Percentiles rank a stretch among this genome's conserved stretches.
These are phyloP conservation scores for Davidsoniella neocaledoniae DNA, from an alignment of 2,329 filamentous ascomycete species.

Conservation along the genomic window DNA sequence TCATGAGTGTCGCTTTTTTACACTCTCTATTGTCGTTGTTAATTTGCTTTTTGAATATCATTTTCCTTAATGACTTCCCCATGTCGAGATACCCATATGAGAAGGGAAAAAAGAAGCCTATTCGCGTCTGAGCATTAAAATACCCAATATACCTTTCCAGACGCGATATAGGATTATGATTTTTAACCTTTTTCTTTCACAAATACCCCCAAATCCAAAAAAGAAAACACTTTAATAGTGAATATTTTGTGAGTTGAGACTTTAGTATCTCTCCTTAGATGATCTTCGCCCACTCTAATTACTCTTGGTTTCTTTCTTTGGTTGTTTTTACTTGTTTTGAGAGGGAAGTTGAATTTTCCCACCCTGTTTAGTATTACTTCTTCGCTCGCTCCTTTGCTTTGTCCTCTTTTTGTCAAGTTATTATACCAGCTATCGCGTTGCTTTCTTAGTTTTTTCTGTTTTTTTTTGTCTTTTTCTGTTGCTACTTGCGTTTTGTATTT, in stretches of 20 bases:
- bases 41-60: too few relatives aligned
- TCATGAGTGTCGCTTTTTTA: too few relatives aligned
- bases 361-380: background rate
- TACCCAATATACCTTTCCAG: too few relatives aligned
- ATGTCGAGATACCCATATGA: too few relatives aligned
- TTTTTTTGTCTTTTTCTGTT: slow-evolving; percentile 16
- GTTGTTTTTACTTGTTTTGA: background rate
- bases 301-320: background rate
- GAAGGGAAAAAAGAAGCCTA: too few relatives aligned
- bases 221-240: too few relatives aligned
- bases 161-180: too few relatives aligned
- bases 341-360: background rate
- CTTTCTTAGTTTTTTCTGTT: slow-evolving; percentile 16
- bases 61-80: too few relatives aligned
- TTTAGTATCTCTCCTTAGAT: background rate
- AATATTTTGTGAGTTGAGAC: background rate
- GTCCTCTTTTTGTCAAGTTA: slow-evolving; percentile 3
- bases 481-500: slow-evolving; percentile 15
- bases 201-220: too few relatives aligned
- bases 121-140: too few relatives aligned
- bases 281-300: background rate
- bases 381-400: background rate
- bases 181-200: too few relatives aligned
- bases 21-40: too few relatives aligned
- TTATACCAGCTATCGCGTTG: slow-evolving; percentile 13